Evolutionary conservation across 2,329 filamentous ascomycete species (phyloP).

Genomic region (Malbranchea cinnamomea): DNA sequence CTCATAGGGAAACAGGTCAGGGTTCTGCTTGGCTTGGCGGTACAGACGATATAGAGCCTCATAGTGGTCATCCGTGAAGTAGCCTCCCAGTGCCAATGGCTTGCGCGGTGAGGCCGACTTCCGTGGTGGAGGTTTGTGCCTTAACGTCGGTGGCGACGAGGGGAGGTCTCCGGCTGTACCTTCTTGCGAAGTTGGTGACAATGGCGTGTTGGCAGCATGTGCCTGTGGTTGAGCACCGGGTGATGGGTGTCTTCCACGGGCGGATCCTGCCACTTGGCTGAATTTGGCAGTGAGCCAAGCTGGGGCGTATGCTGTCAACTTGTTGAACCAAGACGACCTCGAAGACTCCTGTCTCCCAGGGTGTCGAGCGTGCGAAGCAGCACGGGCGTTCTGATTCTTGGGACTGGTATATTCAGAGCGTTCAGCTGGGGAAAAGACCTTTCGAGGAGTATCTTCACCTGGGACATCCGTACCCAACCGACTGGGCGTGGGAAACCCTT

Average conservation of each 20-base stretch:
- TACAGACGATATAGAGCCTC: constrained; percentile 24
- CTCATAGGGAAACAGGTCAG: constrained; percentile 24
- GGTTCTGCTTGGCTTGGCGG: constrained; percentile 22
- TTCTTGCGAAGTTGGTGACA: background rate
- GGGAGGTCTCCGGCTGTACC: background rate
- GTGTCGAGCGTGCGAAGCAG: too few relatives aligned
- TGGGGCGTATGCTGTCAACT: constrained; percentile 11
- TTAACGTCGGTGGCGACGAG: background rate
- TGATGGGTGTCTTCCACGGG: background rate
- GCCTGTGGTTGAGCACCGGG: background rate
- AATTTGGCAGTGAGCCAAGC: constrained; percentile 7
- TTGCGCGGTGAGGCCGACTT: constrained; percentile 5
- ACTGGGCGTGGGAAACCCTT: too few relatives aligned
- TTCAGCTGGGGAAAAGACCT: too few relatives aligned
- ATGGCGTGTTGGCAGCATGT: too few relatives aligned
- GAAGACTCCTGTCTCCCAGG: too few relatives aligned
- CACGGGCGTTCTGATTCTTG: too few relatives aligned
- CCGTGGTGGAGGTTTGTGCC: background rate
- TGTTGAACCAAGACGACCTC: constrained; percentile 24
- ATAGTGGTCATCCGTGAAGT: constrained; percentile 30
- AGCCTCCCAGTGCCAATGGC: constrained; percentile 21
- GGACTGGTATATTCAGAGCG: too few relatives aligned
- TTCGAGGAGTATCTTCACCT: too few relatives aligned
- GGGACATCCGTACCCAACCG: too few relatives aligned
- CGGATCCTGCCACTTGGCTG: background rate